These are phyloP conservation scores for Sclerotinia subarctica DNA, from an alignment of 2,329 filamentous ascomycete species.

Conservation along the genomic window DNA sequence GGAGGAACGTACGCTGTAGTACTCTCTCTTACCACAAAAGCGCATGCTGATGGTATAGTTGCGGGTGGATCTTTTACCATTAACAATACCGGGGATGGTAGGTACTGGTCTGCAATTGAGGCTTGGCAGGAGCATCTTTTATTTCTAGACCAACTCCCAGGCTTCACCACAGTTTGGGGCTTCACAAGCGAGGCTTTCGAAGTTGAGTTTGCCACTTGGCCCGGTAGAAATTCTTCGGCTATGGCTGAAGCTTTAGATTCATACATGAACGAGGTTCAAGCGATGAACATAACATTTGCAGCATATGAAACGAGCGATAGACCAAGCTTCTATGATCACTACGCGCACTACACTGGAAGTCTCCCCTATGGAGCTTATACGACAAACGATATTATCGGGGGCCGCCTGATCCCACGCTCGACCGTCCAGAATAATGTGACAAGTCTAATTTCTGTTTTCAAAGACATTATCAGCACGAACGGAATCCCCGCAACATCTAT, in stretches of 20 bases:
- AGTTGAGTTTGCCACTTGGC: not conserved
- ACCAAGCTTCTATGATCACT: not conserved
- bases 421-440: not conserved
- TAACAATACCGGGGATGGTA: not conserved
- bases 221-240: not conserved
- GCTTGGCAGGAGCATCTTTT: not conserved
- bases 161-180: not conserved
- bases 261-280: not conserved
- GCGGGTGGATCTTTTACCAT: slow-evolving; percentile 1
- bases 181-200: not conserved
- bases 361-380: not conserved
- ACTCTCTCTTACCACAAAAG: not conserved
- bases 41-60: not conserved
- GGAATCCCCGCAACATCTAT: not conserved
- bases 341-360: not conserved
- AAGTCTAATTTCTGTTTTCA: not conserved
- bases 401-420: not conserved
- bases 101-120: not conserved
- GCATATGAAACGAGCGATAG: not conserved
- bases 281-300: not conserved
- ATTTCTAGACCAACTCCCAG: not conserved
- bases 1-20: not conserved
- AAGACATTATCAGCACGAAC: not conserved
- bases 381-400: not conserved
- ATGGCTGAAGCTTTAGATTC: not conserved